Evolutionary conservation across 2,329 filamentous ascomycete species (phyloP).

Genomic region (Neoscytalidium dimidiatum): DNA sequence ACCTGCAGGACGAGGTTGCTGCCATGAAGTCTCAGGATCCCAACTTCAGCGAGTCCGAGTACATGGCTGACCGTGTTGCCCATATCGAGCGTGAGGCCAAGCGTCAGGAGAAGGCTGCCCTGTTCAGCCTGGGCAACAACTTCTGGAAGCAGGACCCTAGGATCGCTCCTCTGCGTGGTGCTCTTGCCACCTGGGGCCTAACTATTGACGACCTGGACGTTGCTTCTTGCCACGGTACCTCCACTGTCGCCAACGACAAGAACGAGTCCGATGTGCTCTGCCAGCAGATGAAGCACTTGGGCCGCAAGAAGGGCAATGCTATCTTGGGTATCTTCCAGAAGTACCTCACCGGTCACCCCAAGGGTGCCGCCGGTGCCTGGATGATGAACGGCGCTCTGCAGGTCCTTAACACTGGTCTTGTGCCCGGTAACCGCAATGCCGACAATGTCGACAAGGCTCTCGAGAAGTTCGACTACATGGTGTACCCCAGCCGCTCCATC

Average conservation of each 20-base stretch:
- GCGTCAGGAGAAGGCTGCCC: conserved; percentile 89
- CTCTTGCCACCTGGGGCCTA: conserved; percentile 95
- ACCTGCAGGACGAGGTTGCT: conserved; percentile 86
- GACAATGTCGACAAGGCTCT: conserved; percentile 96
- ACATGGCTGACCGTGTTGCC: conserved; percentile 77
- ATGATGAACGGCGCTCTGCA: conserved; percentile 99
- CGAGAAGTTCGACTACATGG: conserved; percentile 97
- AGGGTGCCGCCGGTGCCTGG: conserved; percentile 98
- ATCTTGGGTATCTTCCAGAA: conserved; percentile 98
- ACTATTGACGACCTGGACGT: conserved; percentile 95
- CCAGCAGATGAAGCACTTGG: conserved; percentile 92
- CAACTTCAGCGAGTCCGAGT: conserved; percentile 76
- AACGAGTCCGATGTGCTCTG: conserved; percentile 98
- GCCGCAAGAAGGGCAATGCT: conserved; percentile 94
- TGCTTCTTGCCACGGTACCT: conserved; percentile 98
- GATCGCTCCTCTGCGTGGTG: conserved; percentile 93
- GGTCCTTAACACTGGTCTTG: conserved; percentile 88
- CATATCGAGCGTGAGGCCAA: conserved; percentile 88
- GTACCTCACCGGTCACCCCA: conserved; percentile 96
- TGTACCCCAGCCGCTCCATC: conserved; percentile 92
- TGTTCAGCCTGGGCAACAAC: conserved; percentile 91
- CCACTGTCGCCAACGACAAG: conserved; percentile 98
- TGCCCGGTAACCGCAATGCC: conserved; percentile 93
- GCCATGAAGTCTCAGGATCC: conserved; percentile 82
- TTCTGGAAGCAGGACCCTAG: conserved; percentile 97